Base-by-base conservation (phyloP, 768 basidiomycete genomes). In the Tylopilus sp. region DNA sequence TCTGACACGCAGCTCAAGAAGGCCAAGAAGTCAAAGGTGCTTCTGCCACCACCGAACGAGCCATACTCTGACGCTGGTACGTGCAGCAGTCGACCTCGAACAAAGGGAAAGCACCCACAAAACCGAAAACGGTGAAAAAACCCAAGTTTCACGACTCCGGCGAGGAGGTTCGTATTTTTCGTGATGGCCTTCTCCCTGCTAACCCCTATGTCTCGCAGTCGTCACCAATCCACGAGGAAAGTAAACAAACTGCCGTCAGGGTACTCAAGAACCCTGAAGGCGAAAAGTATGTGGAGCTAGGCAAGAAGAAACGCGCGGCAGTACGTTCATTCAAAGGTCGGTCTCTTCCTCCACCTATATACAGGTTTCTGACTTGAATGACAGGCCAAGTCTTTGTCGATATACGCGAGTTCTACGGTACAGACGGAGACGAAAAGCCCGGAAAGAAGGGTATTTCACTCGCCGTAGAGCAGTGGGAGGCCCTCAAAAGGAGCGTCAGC, bases 381-480 rank as follows among this genome's bases (percentile, higher is more conserved):
- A 45, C 41, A 76, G 86, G 84, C 9, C 74, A 69, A 1, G 63
- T 77, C 4, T 71, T 82, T 38, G 65, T 91, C 24, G 87, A 91
- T 61, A 88, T 92, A 48, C 81, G 89, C 36, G 87, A 92, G 65
- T 92, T 78, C 60, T 92, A 87, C 49, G 75, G 68, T 48, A 65
- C 70, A 21, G 72, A 78, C 1, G 82, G 84, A 6, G 82, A 84
- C 4, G 76, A 80, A 57, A 89, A 86, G 56, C 89, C 90, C 0
- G 87, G 88, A 0, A 92, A 89, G 69, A 92, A 91, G 61, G 90
- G 89, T 10, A 87, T 92, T 47, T 78, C 85, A 0, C 73, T 92
- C 25, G 67, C 72, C 14, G 43, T 72, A 3, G 88, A 90, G 19
- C 87, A 87, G 80, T 87, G 86, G 86, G 71, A 83, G 41, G 60